Conservation (phyloP, 305 asterid genomes). For the Solanum aculeatissimum region DNA sequence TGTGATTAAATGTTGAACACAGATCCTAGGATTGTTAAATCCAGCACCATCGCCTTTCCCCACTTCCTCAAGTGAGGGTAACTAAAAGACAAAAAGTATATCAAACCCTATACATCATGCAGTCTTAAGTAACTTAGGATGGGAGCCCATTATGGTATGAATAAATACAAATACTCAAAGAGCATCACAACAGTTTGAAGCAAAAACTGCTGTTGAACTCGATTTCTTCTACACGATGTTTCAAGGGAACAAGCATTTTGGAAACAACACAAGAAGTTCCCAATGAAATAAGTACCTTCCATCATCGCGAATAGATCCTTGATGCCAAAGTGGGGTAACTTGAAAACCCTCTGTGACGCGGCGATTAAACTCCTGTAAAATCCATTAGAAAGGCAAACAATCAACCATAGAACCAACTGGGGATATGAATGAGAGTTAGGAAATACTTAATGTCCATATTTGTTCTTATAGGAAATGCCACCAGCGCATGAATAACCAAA, state of each 20-base stretch:
- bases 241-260: not conserved
- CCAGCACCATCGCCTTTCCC: not conserved
- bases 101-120: not conserved
- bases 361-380: conserved; percentile 65
- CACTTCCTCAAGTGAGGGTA: not conserved
- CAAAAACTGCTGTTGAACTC: not conserved
- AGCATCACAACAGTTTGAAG: not conserved
- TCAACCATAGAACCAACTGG: not conserved
- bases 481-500: not conserved
- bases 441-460: not conserved
- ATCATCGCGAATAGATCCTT: conserved; percentile 73
- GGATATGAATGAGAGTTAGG: not conserved
- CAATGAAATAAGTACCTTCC: conserved; percentile 48
- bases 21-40: not conserved
- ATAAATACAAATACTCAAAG: not conserved
- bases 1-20: not conserved
- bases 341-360: conserved; percentile 89
- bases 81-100: not conserved
- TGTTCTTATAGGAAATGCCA: not conserved
- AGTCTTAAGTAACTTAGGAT: not conserved
- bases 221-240: not conserved
- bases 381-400: not conserved
- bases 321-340: conserved; percentile 95
- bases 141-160: not conserved
- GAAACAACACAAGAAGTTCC: not conserved